Evolutionary conservation across 495 filamentous ascomycete species (phyloP).

Genomic region (Hypoxylon trugodes): DNA sequence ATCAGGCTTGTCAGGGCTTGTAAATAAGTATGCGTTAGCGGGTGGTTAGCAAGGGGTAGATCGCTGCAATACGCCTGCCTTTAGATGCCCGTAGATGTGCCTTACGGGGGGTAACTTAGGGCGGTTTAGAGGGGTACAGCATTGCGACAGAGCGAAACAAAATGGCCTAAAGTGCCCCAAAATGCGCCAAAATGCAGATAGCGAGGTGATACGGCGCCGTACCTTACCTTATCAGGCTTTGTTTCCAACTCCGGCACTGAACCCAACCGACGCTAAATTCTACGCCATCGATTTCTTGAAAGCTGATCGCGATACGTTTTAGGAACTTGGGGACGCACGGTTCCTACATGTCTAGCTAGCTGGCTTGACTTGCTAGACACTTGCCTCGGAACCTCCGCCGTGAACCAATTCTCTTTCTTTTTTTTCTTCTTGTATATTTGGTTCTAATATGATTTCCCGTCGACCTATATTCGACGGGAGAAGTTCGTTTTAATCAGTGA

Average conservation of each 20-base stretch:
- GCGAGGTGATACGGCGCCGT: background rate
- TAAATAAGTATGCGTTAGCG: slow-evolving; percentile 16
- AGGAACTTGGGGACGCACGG: background rate
- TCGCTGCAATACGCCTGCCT: slow-evolving; percentile 9
- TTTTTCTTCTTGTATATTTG: slow-evolving; percentile 5
- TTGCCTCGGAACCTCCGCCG: slow-evolving; percentile 5
- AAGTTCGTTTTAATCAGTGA: background rate
- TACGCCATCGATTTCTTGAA: slow-evolving; percentile 31
- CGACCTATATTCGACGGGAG: background rate
- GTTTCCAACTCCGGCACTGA: slow-evolving; percentile 8
- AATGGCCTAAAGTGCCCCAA: too few species aligned
- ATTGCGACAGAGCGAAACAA: too few species aligned
- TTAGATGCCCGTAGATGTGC: background rate
- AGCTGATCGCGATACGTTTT: slow-evolving; percentile 24
- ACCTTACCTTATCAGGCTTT: slow-evolving; percentile 25
- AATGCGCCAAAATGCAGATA: slow-evolving; percentile 18
- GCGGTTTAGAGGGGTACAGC: too few species aligned
- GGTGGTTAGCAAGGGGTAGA: slow-evolving; percentile 19
- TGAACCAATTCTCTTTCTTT: slow-evolving; percentile 16
- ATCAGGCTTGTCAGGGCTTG: slow-evolving; percentile 18
- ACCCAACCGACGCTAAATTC: slow-evolving; percentile 32
- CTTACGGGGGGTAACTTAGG: background rate
- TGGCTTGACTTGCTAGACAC: background rate
- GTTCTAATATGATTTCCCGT: slow-evolving; percentile 16
- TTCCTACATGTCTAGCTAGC: background rate